Conservation (phyloP, 305 asterid genomes). For the Fraxinus angustifolia region DNA sequence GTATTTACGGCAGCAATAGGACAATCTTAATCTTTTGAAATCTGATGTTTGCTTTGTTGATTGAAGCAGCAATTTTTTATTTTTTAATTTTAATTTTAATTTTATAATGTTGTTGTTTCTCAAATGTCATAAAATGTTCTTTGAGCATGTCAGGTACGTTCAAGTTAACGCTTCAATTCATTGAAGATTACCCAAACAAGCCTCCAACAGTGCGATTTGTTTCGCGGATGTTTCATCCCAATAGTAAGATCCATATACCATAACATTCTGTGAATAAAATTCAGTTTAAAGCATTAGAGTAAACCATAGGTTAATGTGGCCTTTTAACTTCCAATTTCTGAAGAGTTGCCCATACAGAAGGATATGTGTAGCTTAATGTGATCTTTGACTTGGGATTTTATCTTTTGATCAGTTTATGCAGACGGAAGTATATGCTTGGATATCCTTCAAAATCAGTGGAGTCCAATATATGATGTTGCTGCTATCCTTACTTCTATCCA, state of each 20-base stretch:
- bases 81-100: too few species aligned
- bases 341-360: background rate
- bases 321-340: background rate
- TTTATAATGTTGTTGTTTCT: background rate
- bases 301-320: background rate
- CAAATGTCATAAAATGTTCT: constrained; percentile 16
- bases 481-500: constrained; percentile 67
- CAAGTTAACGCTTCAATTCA: constrained; percentile 52
- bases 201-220: constrained; percentile 71
- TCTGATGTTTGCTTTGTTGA: background rate
- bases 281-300: background rate
- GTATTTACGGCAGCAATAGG: background rate
- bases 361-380: constrained; percentile 1
- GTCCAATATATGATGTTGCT: constrained; percentile 76
- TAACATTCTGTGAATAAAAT: background rate
- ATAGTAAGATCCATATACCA: constrained; percentile 39
- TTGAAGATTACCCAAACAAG: constrained; percentile 63
- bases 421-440: constrained; percentile 80
- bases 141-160: constrained; percentile 53
- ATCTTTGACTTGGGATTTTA: constrained; percentile 16
- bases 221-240: constrained; percentile 70
- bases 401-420: constrained; percentile 56
- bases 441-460: constrained; percentile 79
- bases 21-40: background rate
- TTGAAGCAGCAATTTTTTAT: background rate